Evolutionary conservation across 129 eudicot species (phyloP), one percentile per base, ranked within the genome.

Genomic region (Cynara cardunculus): DNA sequence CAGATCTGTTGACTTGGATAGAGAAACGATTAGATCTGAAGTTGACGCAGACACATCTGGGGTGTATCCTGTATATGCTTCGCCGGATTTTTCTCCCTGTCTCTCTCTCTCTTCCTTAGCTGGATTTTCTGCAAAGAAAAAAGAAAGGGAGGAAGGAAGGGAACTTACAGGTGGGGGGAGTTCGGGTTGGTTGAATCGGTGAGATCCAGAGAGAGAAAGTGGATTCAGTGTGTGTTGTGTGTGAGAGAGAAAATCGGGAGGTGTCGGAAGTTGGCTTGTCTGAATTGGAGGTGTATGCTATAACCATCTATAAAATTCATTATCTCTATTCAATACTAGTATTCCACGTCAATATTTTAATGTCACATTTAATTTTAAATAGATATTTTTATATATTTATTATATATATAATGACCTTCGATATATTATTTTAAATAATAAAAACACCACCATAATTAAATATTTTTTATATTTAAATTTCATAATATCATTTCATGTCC

Each of bases 91-190:
- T 39, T 53, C 21, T 76, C 19, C 19, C 0, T 3, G 0, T 49
- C 37, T 26, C 24, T 53, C 3, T 78, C 16, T 62, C 59, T 75
- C 71, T 31, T 21, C 41, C 26, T 34, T 56, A 59, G 78, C 84
- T 83, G 85, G 89, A 89, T 83, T 46, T 81, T 84, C 79, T 84
- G 89, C 81, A 75, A 81, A 18, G 68, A 46, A 67, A 44, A 81
- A 35, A 16, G 21, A 28, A 25, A 49, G 21, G 62, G 39, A 35
- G 66, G 74, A 28, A 14, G 12, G 26, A 37, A 53, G 8, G 10
- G n/a, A n/a, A n/a, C n/a, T n/a, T 53, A 35, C 25, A 81, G 84
- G 44, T 65, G 56, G 28, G 65, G 74, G 41, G 35, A 39, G 87
- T 64, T 87, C 78, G 87, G 84, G 71, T 90, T 82, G 66, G 81